phyloP scores from a whole-genome alignment of 83 land plant genomes.

The Picea abies region DNA sequence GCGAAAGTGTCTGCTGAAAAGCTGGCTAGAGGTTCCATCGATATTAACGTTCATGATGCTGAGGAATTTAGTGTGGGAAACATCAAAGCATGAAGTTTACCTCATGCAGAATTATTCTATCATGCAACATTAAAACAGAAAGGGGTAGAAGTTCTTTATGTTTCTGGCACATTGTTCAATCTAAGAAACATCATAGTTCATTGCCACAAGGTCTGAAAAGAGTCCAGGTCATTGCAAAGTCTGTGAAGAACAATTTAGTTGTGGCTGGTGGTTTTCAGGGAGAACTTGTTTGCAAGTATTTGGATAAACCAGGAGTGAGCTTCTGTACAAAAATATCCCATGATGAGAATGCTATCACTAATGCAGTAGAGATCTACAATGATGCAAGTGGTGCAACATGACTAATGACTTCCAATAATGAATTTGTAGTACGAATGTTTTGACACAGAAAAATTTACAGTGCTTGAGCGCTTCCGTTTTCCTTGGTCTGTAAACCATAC shows the following conservation, averaged over 20 bases:
- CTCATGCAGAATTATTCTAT: slow-evolving; percentile 82
- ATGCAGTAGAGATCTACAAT: slow-evolving; percentile 76
- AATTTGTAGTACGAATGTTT: slow-evolving; percentile 13
- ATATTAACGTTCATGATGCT: slow-evolving; percentile 35
- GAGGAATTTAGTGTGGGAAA: slow-evolving; percentile 91
- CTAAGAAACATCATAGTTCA: slow-evolving; percentile 44
- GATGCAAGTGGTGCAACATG: slow-evolving; percentile 24
- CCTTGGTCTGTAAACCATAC: slow-evolving; percentile 82
- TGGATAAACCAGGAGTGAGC: slow-evolving; percentile 62
- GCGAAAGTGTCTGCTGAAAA: slow-evolving; percentile 5
- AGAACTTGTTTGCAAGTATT: slow-evolving; percentile 90
- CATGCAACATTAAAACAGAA: slow-evolving; percentile 64
- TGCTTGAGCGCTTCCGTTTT: slow-evolving; percentile 43
- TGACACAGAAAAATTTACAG: slow-evolving; percentile 41
- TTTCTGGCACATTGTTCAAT: slow-evolving; percentile 69
- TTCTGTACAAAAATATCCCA: slow-evolving; percentile 69
- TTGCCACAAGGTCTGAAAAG: slow-evolving; percentile 50
- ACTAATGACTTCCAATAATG: slow-evolving; percentile 26
- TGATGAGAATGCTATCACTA: slow-evolving; percentile 89
- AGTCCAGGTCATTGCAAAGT: slow-evolving; percentile 91
- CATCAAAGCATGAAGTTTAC: slow-evolving; percentile 97
- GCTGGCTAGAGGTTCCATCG: slow-evolving; percentile 14
- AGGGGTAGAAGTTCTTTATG: slow-evolving; percentile 81
- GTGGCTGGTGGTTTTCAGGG: slow-evolving; percentile 98
- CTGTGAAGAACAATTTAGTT: slow-evolving; percentile 76